Percentiles rank a stretch among this genome's conserved stretches.
Conservation (phyloP, 305 asterid genomes). For the Ilex paraguariensis region DNA sequence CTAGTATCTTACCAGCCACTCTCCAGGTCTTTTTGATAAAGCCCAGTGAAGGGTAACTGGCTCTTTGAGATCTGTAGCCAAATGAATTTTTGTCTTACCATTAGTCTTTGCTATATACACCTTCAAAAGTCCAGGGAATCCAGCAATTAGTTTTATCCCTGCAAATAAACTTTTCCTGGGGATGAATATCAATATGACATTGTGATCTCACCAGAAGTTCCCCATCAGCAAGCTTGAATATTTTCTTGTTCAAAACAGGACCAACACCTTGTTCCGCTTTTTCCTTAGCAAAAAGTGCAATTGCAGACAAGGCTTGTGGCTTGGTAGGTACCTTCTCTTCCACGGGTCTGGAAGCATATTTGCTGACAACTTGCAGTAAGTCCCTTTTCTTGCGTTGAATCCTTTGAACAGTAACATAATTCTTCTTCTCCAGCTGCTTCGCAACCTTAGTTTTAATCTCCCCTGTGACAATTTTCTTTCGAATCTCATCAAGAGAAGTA, state of each 20-base stretch:
- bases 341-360: slow-evolving; percentile 36
- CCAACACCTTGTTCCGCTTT: slow-evolving; percentile 65
- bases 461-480: slow-evolving; percentile 57
- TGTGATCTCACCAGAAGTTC: slow-evolving; percentile 71
- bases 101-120: slow-evolving; percentile 64
- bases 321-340: slow-evolving; percentile 40
- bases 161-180: background rate
- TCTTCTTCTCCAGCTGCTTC: slow-evolving; percentile 36
- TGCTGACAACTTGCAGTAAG: slow-evolving; percentile 49
- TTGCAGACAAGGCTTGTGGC: slow-evolving; percentile 50
- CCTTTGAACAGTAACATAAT: slow-evolving; percentile 35
- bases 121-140: slow-evolving; percentile 38
- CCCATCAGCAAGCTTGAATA: slow-evolving; percentile 56
- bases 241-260: slow-evolving; percentile 44
- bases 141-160: slow-evolving; percentile 7
- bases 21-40: slow-evolving; percentile 75
- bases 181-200: slow-evolving; percentile 13
- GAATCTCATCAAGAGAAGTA: slow-evolving; percentile 55
- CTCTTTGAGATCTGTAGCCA: slow-evolving; percentile 79
- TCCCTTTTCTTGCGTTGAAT: slow-evolving; percentile 95
- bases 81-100: slow-evolving; percentile 58
- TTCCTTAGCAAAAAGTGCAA: slow-evolving; percentile 45
- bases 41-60: slow-evolving; percentile 96
- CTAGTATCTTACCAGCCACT: slow-evolving; percentile 68
- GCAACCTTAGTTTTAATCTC: slow-evolving; percentile 61